Evolutionary conservation across 306 rosid genomes (phyloP).

Genomic region (Trichosanthes cucumerina): DNA sequence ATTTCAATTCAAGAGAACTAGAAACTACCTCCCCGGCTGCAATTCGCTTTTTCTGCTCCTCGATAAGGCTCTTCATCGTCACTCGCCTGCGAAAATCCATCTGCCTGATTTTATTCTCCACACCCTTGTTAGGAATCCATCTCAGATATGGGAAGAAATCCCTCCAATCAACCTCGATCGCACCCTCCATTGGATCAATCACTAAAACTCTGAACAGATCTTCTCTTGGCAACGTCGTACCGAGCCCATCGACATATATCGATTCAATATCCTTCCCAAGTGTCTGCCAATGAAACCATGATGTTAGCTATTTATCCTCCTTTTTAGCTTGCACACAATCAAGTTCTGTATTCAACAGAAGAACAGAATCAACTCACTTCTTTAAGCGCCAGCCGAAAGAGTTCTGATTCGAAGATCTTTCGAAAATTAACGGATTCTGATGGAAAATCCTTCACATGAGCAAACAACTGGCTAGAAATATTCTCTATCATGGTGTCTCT

Average conservation of each 20-base stretch:
- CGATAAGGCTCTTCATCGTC: slow-evolving; percentile 52
- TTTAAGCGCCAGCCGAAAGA: slow-evolving; percentile 61
- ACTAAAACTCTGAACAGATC: slow-evolving; percentile 57
- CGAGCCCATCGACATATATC: slow-evolving; percentile 59
- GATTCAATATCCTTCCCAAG: slow-evolving; percentile 51
- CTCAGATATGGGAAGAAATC: slow-evolving; percentile 88
- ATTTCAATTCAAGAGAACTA: neutral
- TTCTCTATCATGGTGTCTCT: slow-evolving; percentile 59
- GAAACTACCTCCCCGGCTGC: slow-evolving; percentile 58
- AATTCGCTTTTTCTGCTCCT: slow-evolving; percentile 52
- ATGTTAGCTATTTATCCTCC: neutral
- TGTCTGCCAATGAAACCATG: slow-evolving; percentile 32
- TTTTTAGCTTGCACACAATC: neutral
- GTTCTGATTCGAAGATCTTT: slow-evolving; percentile 47
- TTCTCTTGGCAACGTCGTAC: slow-evolving; percentile 31
- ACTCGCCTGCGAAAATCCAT: slow-evolving; percentile 26
- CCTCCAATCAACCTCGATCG: slow-evolving; percentile 95
- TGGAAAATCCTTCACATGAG: slow-evolving; percentile 34
- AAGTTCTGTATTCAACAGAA: neutral
- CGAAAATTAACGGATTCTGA: slow-evolving; percentile 50
- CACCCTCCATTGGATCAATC: slow-evolving; percentile 74
- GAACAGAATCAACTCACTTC: slow-evolving; percentile 39
- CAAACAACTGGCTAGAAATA: slow-evolving; percentile 27
- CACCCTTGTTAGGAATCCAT: slow-evolving; percentile 72
- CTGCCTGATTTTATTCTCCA: slow-evolving; percentile 39